These are phyloP conservation scores for Zoysia pacifica DNA, from an alignment of 176 grass and related monocot species.

Conservation along the genomic window DNA sequence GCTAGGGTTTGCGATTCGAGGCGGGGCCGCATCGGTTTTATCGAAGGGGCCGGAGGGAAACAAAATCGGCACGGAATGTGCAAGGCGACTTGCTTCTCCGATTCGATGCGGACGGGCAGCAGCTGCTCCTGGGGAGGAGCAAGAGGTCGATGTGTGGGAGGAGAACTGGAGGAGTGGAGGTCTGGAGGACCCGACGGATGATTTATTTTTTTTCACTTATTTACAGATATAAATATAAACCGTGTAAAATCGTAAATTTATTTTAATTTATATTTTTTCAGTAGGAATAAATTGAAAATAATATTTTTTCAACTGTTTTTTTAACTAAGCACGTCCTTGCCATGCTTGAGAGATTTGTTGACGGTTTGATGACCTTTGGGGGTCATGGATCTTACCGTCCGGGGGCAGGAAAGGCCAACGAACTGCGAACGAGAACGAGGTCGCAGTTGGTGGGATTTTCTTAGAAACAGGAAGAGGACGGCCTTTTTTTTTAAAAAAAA, in stretches of 20 bases:
- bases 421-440: constrained; percentile 48
- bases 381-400: constrained; percentile 45
- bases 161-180: not conserved
- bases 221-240: no score
- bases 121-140: constrained; percentile 5
- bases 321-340: constrained; percentile 16
- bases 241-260: no score
- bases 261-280: no score
- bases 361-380: not conserved
- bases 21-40: constrained; percentile 48
- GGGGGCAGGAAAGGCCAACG: constrained; percentile 35
- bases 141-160: constrained; percentile 32
- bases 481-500: not conserved
- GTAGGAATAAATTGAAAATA: no score
- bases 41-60: constrained; percentile 1
- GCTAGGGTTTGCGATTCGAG: constrained; percentile 46
- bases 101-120: constrained; percentile 9
- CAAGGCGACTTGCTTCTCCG: not conserved
- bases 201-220: not conserved
- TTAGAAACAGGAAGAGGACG: not conserved
- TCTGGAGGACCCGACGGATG: no score
- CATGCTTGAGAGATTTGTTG: constrained; percentile 20
- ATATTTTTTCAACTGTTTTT: no score
- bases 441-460: constrained; percentile 41
- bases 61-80: constrained; percentile 21